These are phyloP conservation scores for Suhomyces yuchorum DNA, from an alignment of 1,139 yeast species.

Conservation along the genomic window DNA sequence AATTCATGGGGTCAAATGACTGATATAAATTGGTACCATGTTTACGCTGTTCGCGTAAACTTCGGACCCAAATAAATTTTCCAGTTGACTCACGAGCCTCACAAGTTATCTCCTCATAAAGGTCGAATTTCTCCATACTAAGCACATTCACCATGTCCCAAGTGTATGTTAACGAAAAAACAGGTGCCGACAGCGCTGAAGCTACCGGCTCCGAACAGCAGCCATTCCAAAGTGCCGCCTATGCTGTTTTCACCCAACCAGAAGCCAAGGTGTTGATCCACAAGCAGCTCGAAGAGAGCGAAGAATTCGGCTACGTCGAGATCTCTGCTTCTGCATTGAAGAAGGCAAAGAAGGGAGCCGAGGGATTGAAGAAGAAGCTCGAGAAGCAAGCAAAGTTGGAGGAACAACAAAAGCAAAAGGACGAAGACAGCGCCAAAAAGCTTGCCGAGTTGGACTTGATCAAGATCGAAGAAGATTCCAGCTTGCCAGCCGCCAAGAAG, in stretches of 20 bases:
- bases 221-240: slow-evolving; percentile 86
- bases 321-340: slow-evolving; percentile 93
- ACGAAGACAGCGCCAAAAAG: slow-evolving; percentile 68
- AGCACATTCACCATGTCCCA: slow-evolving; percentile 26
- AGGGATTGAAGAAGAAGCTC: slow-evolving; percentile 84
- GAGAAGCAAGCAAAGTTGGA: slow-evolving; percentile 75
- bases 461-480: slow-evolving; percentile 67
- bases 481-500: slow-evolving; percentile 68
- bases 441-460: slow-evolving; percentile 77
- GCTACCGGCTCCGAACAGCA: slow-evolving; percentile 60
- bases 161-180: slow-evolving; percentile 68
- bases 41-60: slow-evolving; percentile 6
- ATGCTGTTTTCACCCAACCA: slow-evolving; percentile 61
- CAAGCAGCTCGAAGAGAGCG: slow-evolving; percentile 63
- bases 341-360: slow-evolving; percentile 96
- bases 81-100: slow-evolving; percentile 5
- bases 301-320: slow-evolving; percentile 62
- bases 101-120: background rate
- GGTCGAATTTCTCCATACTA: background rate
- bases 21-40: background rate
- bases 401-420: slow-evolving; percentile 60
- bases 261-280: slow-evolving; percentile 66
- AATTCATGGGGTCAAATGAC: background rate
- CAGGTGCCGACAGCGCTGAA: slow-evolving; percentile 64
- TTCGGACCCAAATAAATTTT: slow-evolving; percentile 4